Evolutionary conservation across 495 filamentous ascomycete species (phyloP).

Genomic region (Penicillium fimorum): DNA sequence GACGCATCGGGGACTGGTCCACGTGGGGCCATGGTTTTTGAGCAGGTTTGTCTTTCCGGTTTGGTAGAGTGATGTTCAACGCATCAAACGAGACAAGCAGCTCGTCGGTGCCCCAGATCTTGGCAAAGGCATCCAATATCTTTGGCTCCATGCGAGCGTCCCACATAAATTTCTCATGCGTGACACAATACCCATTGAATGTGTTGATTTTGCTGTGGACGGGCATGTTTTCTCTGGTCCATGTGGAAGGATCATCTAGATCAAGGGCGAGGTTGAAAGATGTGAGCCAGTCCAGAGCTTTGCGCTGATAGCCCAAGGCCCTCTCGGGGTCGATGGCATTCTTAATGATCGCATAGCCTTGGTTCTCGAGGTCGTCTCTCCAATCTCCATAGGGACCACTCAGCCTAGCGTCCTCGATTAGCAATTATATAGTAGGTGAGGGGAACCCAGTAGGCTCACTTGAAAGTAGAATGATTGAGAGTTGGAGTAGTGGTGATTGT

Average conservation of each 20-base stretch:
- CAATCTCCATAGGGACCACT: constrained; percentile 32
- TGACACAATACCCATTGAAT: constrained; percentile 32
- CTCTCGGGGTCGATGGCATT: constrained; percentile 23
- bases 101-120: constrained; percentile 23
- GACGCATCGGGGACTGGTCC: constrained; percentile 26
- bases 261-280: constrained; percentile 28
- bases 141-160: constrained; percentile 40
- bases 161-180: constrained; percentile 50
- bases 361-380: constrained; percentile 31
- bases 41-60: constrained; percentile 16
- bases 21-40: constrained; percentile 26
- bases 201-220: constrained; percentile 30
- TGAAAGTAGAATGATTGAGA: neutral
- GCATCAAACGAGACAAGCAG: constrained; percentile 17
- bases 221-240: constrained; percentile 32
- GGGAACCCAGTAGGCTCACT: neutral
- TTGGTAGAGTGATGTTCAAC: constrained; percentile 5
- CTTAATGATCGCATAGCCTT: constrained; percentile 34
- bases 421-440: neutral
- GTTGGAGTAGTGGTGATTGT: neutral
- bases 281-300: constrained; percentile 28
- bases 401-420: constrained; percentile 11
- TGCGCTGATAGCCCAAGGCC: constrained; percentile 28
- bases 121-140: constrained; percentile 34
- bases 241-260: constrained; percentile 32